phyloP scores from a whole-genome alignment of 148 eudicot species.

The Amaranthus cruentus region DNA sequence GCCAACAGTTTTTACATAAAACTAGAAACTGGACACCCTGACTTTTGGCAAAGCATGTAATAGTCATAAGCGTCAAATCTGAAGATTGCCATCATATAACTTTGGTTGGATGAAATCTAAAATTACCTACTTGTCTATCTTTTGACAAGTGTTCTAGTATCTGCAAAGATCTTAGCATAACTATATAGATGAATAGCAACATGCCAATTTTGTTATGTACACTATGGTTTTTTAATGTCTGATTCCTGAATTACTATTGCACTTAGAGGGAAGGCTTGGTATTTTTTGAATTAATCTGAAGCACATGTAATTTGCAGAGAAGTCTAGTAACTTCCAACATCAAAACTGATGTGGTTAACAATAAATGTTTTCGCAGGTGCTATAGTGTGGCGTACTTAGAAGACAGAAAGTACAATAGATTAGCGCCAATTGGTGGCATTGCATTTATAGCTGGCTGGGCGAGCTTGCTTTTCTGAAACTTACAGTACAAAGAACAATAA shows the following conservation, averaged over 20 bases:
- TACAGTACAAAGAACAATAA: not conserved
- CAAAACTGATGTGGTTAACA: not conserved
- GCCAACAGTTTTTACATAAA: not conserved
- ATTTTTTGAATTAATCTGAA: not conserved
- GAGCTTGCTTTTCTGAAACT: conserved; percentile 57
- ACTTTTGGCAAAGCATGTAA: not conserved
- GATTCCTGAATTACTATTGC: not conserved
- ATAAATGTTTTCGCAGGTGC: conserved; percentile 46
- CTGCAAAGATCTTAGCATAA: too few species aligned
- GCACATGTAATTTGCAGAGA: not conserved
- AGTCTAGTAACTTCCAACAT: not conserved
- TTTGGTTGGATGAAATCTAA: too few species aligned
- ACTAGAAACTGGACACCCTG: not conserved
- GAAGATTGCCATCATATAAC: not conserved
- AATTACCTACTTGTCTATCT: not conserved
- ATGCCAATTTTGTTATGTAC: not conserved
- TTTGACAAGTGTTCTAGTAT: not conserved
- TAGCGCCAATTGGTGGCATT: conserved; percentile 90
- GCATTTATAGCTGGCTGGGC: conserved; percentile 94
- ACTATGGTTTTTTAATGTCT: not conserved
- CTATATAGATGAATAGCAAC: too few species aligned
- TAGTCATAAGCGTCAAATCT: not conserved
- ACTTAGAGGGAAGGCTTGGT: not conserved
- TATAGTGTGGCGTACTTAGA: conserved; percentile 75
- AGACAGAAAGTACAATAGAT: conserved; percentile 62